Evolutionary conservation across 2,329 filamentous ascomycete species (phyloP).

Genomic region (Aspergillus pseudoterreus): DNA sequence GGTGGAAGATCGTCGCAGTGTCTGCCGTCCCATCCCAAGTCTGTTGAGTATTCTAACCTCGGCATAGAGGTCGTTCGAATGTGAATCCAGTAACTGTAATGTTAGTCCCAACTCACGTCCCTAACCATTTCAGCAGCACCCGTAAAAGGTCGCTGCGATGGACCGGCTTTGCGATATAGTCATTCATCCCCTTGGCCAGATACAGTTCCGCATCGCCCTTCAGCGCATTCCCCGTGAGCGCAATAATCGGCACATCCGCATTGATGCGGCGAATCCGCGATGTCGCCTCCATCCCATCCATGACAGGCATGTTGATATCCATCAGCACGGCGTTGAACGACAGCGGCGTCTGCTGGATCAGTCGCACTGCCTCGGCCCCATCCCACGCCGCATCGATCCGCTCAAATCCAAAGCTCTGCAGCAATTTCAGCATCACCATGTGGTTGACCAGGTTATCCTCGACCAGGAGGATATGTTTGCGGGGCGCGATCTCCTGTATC

Average conservation of each 20-base stretch:
- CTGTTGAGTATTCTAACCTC: no score
- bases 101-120: background rate
- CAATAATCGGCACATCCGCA: slow-evolving; percentile 84
- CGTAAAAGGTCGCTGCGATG: slow-evolving; percentile 83
- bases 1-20: background rate
- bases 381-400: slow-evolving; percentile 42
- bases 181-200: slow-evolving; percentile 94
- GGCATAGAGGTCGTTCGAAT: background rate
- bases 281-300: slow-evolving; percentile 94
- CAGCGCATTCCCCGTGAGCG: slow-evolving; percentile 92
- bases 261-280: slow-evolving; percentile 90
- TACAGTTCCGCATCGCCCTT: slow-evolving; percentile 93
- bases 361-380: slow-evolving; percentile 42
- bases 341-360: slow-evolving; percentile 40
- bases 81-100: background rate
- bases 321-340: slow-evolving; percentile 87
- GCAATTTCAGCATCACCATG: slow-evolving; percentile 38
- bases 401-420: slow-evolving; percentile 39
- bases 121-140: slow-evolving; percentile 4
- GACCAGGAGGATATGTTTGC: slow-evolving; percentile 40
- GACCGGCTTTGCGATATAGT: slow-evolving; percentile 88
- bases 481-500: slow-evolving; percentile 36
- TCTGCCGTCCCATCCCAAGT: background rate
- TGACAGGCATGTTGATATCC: slow-evolving; percentile 97
- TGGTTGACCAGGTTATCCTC: slow-evolving; percentile 45